Evolutionary conservation across 805 yeast species (phyloP), one percentile per base, ranked within the genome.

Genomic region (Metschnikowia kunwiensis): DNA sequence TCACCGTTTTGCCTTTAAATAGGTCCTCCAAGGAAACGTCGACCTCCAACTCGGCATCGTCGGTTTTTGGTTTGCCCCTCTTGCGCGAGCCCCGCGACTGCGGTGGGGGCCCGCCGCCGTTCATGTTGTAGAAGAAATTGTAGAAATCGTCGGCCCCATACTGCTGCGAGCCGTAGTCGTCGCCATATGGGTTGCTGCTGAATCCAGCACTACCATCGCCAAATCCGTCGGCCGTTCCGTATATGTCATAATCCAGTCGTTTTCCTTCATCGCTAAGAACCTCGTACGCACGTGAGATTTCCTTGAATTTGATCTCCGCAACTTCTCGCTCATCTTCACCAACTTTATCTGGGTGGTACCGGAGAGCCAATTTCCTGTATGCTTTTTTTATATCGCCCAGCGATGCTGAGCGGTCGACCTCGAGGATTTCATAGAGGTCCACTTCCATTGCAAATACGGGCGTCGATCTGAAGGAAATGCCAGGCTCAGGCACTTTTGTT

Each of bases 311-410:
- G 43, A 74, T 65, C 59, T 87, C 97, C 3, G 95, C 84, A 13
- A 67, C 75, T 11, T 70, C 81, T 41, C 93, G 68, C 15, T 77
- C 78, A 7, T 75, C 77, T 46, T 78, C 86, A 0, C 77, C 57
- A 1, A 78, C 88, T 56, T 93, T 91, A 59, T 91, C 97, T 0
- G 97, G 97, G 60, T 91, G 97, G 51, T 80, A 77, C 42, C 70
- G 67, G 25, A 91, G 69, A 8, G 97, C 97, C 32, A 87, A 71
- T 49, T 80, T 83, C 47, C 94, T 74, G 61, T 86, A 91, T 0
- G 96, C 95, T 58, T 76, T 80, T 50, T 82, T 82, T 55, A 91
- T 86, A 45, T 89, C 96, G 1, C 62, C 63, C 21, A 75, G 61
- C 1, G 86, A 62, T 0, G 96, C 95, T 13, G 74, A 68, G 2